Evolutionary conservation across 345 rosid species (phyloP).

Genomic region (Citrus maxima): DNA sequence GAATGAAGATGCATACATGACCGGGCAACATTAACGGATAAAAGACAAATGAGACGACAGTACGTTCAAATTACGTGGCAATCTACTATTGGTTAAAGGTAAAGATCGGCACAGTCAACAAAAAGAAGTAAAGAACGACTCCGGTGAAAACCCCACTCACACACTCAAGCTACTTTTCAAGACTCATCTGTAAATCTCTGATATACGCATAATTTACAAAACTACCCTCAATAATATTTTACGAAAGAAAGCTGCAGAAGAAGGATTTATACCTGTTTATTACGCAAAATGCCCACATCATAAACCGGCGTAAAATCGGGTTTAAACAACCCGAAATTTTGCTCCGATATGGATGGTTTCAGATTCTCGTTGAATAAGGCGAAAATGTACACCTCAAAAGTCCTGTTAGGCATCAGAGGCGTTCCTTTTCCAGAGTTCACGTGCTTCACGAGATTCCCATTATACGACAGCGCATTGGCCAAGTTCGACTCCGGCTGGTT

Average conservation of each 20-base stretch:
- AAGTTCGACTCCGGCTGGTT: slow-evolving; percentile 50
- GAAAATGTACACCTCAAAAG: slow-evolving; percentile 63
- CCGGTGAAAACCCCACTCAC: not conserved
- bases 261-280: slow-evolving; percentile 31
- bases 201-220: not conserved
- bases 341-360: slow-evolving; percentile 59
- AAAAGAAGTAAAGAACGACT: not conserved
- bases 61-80: not conserved
- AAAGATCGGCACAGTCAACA: not conserved
- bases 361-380: slow-evolving; percentile 76
- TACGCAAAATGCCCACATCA: slow-evolving; percentile 50
- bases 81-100: not conserved
- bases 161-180: not conserved
- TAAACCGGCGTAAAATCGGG: slow-evolving; percentile 71
- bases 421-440: slow-evolving; percentile 80
- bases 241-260: not conserved
- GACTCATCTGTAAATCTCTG: not conserved
- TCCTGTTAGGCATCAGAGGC: slow-evolving; percentile 83
- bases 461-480: slow-evolving; percentile 56
- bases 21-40: not conserved
- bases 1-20: not conserved
- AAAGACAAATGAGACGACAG: not conserved
- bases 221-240: not conserved
- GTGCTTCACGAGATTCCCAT: slow-evolving; percentile 64
- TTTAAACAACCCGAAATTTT: slow-evolving; percentile 69